Evolutionary conservation across 148 eudicot genomes (phyloP).

Genomic region (Cornus florida): DNA sequence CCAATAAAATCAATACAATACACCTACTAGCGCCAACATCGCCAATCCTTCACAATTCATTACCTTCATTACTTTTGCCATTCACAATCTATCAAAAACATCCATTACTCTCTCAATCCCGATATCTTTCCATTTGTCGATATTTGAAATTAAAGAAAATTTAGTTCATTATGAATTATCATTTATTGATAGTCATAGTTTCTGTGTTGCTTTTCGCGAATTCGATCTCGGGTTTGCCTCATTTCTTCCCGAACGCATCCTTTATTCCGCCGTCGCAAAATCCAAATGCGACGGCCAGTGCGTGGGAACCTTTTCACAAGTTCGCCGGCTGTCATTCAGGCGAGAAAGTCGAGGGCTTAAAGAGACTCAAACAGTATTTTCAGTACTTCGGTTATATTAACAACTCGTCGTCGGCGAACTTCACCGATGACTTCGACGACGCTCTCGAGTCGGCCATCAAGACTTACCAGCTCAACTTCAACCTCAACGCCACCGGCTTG

Average conservation of each 20-base stretch:
- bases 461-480: slow-evolving; percentile 48
- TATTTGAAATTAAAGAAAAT: neutral
- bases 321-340: slow-evolving; percentile 45
- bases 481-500: slow-evolving; percentile 46
- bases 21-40: no score
- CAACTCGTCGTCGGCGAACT: slow-evolving; percentile 16
- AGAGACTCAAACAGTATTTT: slow-evolving; percentile 38
- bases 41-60: no score
- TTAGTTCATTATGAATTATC: neutral
- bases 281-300: slow-evolving; percentile 20
- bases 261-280: slow-evolving; percentile 30
- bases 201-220: neutral
- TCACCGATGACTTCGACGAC: slow-evolving; percentile 42
- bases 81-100: no score
- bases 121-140: neutral
- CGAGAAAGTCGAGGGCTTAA: slow-evolving; percentile 21
- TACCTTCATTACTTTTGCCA: no score
- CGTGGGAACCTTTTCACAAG: slow-evolving; percentile 32
- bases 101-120: no score
- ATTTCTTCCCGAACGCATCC: slow-evolving; percentile 37
- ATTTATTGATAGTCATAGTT: neutral
- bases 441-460: slow-evolving; percentile 29
- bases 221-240: slow-evolving; percentile 21
- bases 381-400: slow-evolving; percentile 42
- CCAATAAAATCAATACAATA: no score